These are phyloP conservation scores for Debaryomyces maramus DNA, from an alignment of 805 yeast species.

Conservation along the genomic window DNA sequence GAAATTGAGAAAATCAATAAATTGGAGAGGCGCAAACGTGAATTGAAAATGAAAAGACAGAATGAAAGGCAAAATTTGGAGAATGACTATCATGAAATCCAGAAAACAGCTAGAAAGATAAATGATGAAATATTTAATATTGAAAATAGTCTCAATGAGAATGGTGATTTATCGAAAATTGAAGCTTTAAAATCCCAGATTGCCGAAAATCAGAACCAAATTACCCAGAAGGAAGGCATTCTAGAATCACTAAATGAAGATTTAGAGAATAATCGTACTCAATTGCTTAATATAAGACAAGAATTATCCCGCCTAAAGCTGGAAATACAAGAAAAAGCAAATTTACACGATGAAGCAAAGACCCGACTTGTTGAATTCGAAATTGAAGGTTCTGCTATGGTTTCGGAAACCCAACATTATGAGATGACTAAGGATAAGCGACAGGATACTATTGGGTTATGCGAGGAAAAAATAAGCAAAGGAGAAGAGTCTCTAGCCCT, in stretches of 20 bases:
- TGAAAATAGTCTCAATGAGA: conserved; percentile 42
- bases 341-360: conserved; percentile 7
- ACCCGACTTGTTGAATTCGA: conserved; percentile 16
- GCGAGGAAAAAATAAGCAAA: conserved; percentile 10
- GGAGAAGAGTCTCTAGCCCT: conserved; percentile 16
- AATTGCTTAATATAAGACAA: conserved; percentile 12
- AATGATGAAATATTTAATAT: conserved; percentile 30
- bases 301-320: conserved; percentile 20
- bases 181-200: conserved; percentile 35
- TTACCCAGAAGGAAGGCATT: conserved; percentile 27
- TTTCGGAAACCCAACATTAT: conserved; percentile 13
- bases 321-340: conserved; percentile 16
- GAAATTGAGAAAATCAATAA: conserved; percentile 15
- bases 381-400: conserved; percentile 11
- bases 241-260: conserved; percentile 28
- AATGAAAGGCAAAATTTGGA: conserved; percentile 15
- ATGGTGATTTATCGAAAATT: conserved; percentile 44
- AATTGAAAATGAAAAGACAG: conserved; percentile 10
- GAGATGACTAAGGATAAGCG: conserved; percentile 12
- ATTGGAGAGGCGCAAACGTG: conserved; percentile 16
- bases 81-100: conserved; percentile 11
- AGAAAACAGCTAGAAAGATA: conserved; percentile 11
- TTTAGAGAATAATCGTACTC: conserved; percentile 11
- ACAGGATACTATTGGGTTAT: conserved; percentile 10
- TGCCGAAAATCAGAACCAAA: conserved; percentile 27